A percentile compares a stretch with the other conserved stretches of the same genome.
phyloP scores from a whole-genome alignment of 139 green algal genomes.

The Monoraphidium neglectum region DNA sequence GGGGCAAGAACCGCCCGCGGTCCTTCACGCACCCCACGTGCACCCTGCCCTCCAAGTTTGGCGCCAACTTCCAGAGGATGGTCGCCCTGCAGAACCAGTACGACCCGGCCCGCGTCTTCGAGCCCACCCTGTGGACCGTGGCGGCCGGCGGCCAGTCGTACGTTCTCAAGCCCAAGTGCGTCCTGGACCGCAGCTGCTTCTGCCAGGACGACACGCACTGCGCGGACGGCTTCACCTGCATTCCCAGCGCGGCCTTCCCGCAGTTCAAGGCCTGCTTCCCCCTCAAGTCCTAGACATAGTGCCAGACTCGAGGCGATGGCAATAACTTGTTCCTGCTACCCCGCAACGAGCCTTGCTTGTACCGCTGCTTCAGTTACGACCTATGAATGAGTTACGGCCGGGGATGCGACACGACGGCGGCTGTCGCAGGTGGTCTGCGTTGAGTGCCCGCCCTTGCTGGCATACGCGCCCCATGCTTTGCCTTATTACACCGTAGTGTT shows the following conservation, averaged over 20 bases:
- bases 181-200: conserved; percentile 24
- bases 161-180: conserved; percentile 16
- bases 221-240: conserved; percentile 13
- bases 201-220: conserved; percentile 29
- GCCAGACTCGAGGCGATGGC: no score
- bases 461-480: no score
- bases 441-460: no score
- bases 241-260: conserved; percentile 14
- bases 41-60: conserved; percentile 16
- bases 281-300: no score
- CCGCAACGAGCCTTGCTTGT: no score
- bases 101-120: conserved; percentile 5
- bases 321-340: no score
- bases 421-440: no score
- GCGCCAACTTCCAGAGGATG: conserved; percentile 16
- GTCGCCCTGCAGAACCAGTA: conserved; percentile 18
- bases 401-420: no score
- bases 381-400: no score
- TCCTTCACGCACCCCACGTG: conserved; percentile 31
- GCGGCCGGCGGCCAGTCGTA: neutral
- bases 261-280: conserved; percentile 17
- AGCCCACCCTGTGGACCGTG: conserved; percentile 11
- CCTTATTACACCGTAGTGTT: no score
- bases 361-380: no score
- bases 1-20: conserved; percentile 30